Evolutionary conservation across 1,284 basidiomycete genomes (phyloP).

Genomic region (Anthracocystis setariae): DNA sequence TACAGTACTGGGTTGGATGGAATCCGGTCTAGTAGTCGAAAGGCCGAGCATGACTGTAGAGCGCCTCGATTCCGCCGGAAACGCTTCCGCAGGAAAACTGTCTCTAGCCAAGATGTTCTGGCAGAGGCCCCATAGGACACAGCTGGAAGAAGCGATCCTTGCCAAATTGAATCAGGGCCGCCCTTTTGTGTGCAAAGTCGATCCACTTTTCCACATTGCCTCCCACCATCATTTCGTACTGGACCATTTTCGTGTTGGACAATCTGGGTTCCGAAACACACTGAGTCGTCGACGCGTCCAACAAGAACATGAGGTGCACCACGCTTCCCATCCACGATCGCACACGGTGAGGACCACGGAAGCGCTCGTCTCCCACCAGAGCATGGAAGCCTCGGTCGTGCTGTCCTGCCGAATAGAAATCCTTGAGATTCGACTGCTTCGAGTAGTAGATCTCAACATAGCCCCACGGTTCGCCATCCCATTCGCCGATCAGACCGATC

Average conservation of each 20-base stretch:
- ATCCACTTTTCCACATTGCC: constrained; percentile 63
- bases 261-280: constrained; percentile 61
- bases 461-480: constrained; percentile 64
- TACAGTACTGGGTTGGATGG: too few relatives aligned
- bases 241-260: constrained; percentile 62
- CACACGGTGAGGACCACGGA: constrained; percentile 61
- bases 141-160: constrained; percentile 64
- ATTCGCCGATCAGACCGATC: constrained; percentile 60
- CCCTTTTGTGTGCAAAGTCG: constrained; percentile 64
- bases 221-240: constrained; percentile 63
- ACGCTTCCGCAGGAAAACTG: too few relatives aligned
- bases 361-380: constrained; percentile 61
- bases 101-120: constrained; percentile 31
- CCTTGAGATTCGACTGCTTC: constrained; percentile 48
- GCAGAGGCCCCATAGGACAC: constrained; percentile 54
- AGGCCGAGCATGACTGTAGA: too few relatives aligned
- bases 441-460: constrained; percentile 64
- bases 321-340: constrained; percentile 64
- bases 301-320: constrained; percentile 61
- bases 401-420: constrained; percentile 45
- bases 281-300: constrained; percentile 55
- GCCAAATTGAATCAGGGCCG: constrained; percentile 57
- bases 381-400: constrained; percentile 64
- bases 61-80: too few relatives aligned
- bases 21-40: too few relatives aligned